phyloP scores from a whole-genome alignment of 164 flowering plant species.

The Protea cynaroides region DNA sequence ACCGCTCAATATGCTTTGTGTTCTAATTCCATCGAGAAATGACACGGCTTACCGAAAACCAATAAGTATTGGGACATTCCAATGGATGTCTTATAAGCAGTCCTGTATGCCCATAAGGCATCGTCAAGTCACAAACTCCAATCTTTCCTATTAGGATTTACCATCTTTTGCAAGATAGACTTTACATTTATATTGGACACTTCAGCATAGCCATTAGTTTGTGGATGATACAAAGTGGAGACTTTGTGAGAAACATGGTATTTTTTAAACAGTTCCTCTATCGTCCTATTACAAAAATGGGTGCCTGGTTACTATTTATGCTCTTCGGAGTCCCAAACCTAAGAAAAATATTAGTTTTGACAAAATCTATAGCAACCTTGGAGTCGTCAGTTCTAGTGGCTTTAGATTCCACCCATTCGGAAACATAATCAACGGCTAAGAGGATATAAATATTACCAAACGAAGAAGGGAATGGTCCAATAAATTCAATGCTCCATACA shows the following conservation, averaged over 20 bases:
- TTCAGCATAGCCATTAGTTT: conserved; percentile 4
- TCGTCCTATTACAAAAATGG: not conserved
- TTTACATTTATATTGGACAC: conserved; percentile 2
- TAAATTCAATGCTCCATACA: conserved; percentile 2
- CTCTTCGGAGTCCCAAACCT: conserved; percentile 2
- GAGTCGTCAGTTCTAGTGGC: conserved; percentile 1
- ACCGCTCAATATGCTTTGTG: no score
- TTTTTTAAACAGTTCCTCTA: not conserved
- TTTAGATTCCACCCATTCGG: conserved; percentile 8
- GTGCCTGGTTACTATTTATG: conserved; percentile 1
- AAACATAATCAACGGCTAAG: conserved; percentile 2
- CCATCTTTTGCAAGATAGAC: conserved; percentile 5
- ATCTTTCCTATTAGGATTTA: no score
- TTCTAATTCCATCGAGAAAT: no score
- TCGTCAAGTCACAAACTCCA: no score
- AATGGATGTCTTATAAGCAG: conserved; percentile 12
- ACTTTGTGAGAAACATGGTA: not conserved
- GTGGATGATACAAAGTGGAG: conserved; percentile 6
- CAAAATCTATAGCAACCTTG: not conserved
- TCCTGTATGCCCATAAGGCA: conserved; percentile 11
- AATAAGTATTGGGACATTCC: conserved; percentile 9
- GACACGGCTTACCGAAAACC: conserved; percentile 14
- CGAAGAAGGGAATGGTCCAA: not conserved
- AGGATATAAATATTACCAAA: conserved; percentile 5
- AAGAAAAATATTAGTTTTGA: not conserved